Conservation (phyloP, 441 rosid genomes). For the Gossypium aridum region DNA sequence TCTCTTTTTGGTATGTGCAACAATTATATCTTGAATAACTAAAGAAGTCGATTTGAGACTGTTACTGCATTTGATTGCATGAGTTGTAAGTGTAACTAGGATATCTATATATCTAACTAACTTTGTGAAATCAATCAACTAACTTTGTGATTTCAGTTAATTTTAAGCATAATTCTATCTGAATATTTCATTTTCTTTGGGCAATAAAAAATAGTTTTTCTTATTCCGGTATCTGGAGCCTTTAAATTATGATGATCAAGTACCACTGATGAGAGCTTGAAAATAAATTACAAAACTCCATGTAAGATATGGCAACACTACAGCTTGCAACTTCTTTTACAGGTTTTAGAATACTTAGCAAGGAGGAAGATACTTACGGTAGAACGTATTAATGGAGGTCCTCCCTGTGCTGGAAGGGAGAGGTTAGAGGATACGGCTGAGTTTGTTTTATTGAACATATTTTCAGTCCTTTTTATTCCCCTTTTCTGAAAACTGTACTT, state of each 20-base stretch:
- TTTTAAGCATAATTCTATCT: background rate
- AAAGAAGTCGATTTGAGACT: background rate
- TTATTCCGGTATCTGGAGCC: background rate
- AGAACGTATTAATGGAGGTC: conserved; percentile 73
- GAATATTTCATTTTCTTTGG: background rate
- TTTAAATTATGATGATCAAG: background rate
- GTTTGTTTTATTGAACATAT: conserved; percentile 10
- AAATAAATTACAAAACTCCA: background rate
- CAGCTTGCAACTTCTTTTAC: conserved; percentile 28
- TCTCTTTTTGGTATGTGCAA: background rate
- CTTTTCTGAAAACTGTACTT: conserved; percentile 15
- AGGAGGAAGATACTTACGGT: conserved; percentile 64
- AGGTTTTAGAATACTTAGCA: conserved; percentile 93
- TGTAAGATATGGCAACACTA: conserved; percentile 2
- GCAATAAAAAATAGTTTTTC: background rate
- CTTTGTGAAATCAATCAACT: background rate
- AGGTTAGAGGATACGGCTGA: conserved; percentile 35
- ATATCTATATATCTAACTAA: background rate
- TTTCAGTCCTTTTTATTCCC: background rate
- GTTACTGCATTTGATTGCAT: background rate
- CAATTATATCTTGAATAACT: background rate
- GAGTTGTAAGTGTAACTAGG: background rate
- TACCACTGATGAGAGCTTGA: background rate
- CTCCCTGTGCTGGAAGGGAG: conserved; percentile 90
- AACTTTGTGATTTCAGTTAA: background rate